Evolutionary conservation across 805 yeast species (phyloP), one percentile per base, ranked within the genome.

Genomic region (Wickerhamomyces sydowiorum): DNA sequence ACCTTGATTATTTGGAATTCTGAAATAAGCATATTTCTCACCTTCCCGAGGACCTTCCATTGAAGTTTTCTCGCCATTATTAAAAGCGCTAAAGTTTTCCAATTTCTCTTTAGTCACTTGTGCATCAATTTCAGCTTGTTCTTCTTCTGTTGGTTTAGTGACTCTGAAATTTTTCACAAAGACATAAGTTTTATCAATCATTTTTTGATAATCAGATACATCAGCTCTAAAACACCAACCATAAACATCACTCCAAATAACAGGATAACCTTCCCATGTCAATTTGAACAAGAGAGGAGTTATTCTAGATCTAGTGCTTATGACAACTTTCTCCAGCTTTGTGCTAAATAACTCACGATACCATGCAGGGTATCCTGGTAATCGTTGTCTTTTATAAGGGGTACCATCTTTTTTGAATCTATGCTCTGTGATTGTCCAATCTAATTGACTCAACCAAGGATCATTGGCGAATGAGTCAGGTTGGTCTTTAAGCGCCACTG

Each of bases 321-420:
- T 62, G 29, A 70, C 76, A 53, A 87, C 70, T 18, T 66, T 70
- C 13, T 60, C 44, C 3, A 64, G 60, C 12, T 69, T 62, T 9
- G 62, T 51, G 1, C 70, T 63, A 48, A 69, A 66, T 37, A 79
- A 51, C 13, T 78, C 80, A 45, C 84, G 76, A 60, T 86, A 95
- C 99, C 99, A 93, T 50, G 83, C 83, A 0, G 99, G 99, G 53
- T 73, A 87, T 0, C 96, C 98, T 0, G 96, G 95, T 37, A 87
- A 57, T 52, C 77, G 88, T 60, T 87, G 96, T 21, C 75, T 78
- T 41, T 86, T 85, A 20, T 67, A 72, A 1, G 87, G 86, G 4
- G 63, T 65, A 2, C 93, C 95, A 30, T 75, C 69, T 56, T 87
- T 87, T 13, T 82, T 86, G 33, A 78, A 48, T 40, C 78, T 72